These are phyloP conservation scores for Cochlearia excelsa DNA, from an alignment of 345 rosid genomes.

Conservation along the genomic window DNA sequence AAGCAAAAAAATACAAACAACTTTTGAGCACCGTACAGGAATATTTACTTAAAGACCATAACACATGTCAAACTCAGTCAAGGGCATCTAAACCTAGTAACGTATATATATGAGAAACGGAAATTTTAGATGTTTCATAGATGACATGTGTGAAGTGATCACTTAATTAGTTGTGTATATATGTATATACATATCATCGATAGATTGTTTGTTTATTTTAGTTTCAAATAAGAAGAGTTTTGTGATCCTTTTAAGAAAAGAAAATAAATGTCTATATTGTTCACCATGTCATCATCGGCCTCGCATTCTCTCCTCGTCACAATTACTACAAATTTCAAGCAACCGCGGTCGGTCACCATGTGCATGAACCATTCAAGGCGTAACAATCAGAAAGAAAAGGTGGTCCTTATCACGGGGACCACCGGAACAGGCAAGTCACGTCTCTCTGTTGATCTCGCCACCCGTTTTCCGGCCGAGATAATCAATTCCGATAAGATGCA, in stretches of 20 bases:
- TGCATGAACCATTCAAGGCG: slow-evolving; percentile 1
- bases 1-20: no score
- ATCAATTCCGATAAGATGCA: slow-evolving; percentile 78
- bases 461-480: slow-evolving; percentile 51
- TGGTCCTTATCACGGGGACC: slow-evolving; percentile 56
- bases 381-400: slow-evolving; percentile 39
- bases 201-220: no score
- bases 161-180: no score
- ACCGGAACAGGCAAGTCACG: slow-evolving; percentile 74
- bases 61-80: no score
- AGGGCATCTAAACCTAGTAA: no score
- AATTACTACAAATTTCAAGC: not conserved
- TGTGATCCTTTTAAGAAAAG: not conserved
- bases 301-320: not conserved
- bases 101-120: no score
- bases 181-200: no score
- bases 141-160: no score
- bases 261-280: not conserved
- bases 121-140: no score
- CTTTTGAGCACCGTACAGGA: no score
- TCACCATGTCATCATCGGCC: not conserved
- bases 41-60: no score
- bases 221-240: no score
- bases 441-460: slow-evolving; percentile 65
- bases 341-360: not conserved